Evolutionary conservation across 441 rosid species (phyloP), one percentile per base, ranked within the genome.

Genomic region (Populus hybrid): DNA sequence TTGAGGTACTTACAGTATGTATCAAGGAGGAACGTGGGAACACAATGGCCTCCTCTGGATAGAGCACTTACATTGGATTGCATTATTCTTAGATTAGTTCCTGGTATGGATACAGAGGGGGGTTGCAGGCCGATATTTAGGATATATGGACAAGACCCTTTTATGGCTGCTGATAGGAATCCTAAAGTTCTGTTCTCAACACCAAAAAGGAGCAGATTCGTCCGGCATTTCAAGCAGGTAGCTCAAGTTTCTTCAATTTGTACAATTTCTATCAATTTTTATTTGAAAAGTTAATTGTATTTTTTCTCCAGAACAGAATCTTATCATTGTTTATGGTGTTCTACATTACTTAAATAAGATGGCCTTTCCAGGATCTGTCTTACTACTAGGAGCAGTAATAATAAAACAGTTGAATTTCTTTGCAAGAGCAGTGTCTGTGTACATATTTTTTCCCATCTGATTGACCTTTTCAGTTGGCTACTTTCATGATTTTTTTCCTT

Each of bases 1-100:
- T 78, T 92, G 81, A 91, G 99, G 86, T 95, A 94, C 83, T 92
- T 95, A 69, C 94, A 89, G 81, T 95, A 95, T 71, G 83, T 92
- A 78, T 88, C 99, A 6, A 89, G 92, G 81, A 91, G 97, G 87
- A 89, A 90, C 66, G 89, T 89, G 78, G 97, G 87, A 24, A 85
- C 90, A 20, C 87, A 85, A 72, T 95, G 98, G 97, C 95, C 97
- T 82, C 97, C 97, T 2, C 81, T 85, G 74, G 93, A 94, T 64
- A 91, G 93, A 53, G 93, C 92, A 29, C 95, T 94, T 83, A 90
- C 92, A 1, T 74, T 95, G 74, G 99, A 93, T 73, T 91, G 88
- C 78, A 75, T 95, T 72, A 91, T 90, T 81, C 89, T 95, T 72
- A 88, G 90, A 86, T 69, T 80, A 65, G 82, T 92, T 73, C 99